Conservation (phyloP, 176 grass and related monocot genomes). For the Panicum miliaceum region DNA sequence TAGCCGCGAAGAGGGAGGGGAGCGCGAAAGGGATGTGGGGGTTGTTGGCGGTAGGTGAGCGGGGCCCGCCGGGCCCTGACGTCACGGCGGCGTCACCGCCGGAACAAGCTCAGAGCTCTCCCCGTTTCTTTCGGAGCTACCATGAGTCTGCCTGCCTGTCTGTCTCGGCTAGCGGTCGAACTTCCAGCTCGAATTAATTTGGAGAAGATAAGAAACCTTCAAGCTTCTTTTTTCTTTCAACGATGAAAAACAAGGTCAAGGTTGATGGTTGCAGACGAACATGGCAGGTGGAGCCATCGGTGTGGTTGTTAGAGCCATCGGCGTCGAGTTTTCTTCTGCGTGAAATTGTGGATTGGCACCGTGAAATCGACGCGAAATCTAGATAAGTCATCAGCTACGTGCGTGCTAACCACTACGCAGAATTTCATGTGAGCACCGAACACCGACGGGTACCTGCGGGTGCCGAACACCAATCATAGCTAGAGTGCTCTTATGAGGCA, state of each 20-base stretch:
- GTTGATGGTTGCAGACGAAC: too few species aligned
- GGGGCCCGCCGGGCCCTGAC: neutral
- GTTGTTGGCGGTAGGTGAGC: conserved; percentile 24
- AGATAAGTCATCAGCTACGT: neutral
- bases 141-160: too few species aligned
- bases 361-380: neutral
- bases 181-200: too few species aligned
- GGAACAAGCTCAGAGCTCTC: neutral
- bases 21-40: neutral
- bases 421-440: neutral
- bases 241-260: too few species aligned
- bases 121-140: neutral
- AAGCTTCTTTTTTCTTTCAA: too few species aligned
- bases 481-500: too few species aligned
- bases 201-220: too few species aligned
- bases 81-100: neutral
- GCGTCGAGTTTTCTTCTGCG: neutral
- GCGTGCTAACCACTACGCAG: neutral
- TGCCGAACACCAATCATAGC: too few species aligned
- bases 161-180: too few species aligned
- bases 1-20: too few species aligned
- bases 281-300: too few species aligned
- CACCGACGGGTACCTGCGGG: neutral
- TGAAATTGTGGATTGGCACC: neutral
- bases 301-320: neutral